These are phyloP conservation scores for Wickerhamomyces subpelliculosus DNA, from an alignment of 805 yeast genomes.

Conservation along the genomic window DNA sequence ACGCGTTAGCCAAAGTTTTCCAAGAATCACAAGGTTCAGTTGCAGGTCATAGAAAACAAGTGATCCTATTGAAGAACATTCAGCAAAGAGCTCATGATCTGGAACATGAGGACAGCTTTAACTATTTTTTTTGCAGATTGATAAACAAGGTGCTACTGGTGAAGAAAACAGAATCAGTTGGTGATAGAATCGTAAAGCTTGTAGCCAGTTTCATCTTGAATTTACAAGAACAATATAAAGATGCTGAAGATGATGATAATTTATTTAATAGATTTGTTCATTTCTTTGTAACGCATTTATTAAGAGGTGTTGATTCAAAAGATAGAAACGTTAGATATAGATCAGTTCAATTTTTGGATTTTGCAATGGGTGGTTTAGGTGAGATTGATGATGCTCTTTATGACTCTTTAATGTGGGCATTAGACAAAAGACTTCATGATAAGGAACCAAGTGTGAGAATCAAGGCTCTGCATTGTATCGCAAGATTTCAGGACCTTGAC, in stretches of 20 bases:
- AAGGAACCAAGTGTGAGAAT: constrained; percentile 72
- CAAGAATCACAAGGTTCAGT: constrained; percentile 72
- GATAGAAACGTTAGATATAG: constrained; percentile 75
- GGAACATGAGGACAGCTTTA: constrained; percentile 52
- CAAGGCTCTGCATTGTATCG: constrained; percentile 76
- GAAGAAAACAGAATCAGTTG: constrained; percentile 63
- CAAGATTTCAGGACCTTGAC: constrained; percentile 61
- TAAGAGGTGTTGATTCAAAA: constrained; percentile 73
- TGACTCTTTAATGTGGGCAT: constrained; percentile 50
- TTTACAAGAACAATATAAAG: constrained; percentile 26
- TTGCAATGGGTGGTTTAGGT: constrained; percentile 61
- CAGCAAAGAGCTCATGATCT: constrained; percentile 48
- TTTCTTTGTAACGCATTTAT: constrained; percentile 53
- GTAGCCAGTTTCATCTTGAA: constrained; percentile 51
- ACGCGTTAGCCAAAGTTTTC: constrained; percentile 58
- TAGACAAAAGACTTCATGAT: constrained; percentile 61
- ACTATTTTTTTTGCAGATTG: constrained; percentile 49
- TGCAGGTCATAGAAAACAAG: constrained; percentile 73
- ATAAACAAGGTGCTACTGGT: constrained; percentile 60
- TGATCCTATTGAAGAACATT: constrained; percentile 52
- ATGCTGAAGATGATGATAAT: constrained; percentile 32
- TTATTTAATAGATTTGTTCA: constrained; percentile 49
- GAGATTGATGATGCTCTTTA: constrained; percentile 72
- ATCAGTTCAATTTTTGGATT: constrained; percentile 68
- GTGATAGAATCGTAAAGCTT: constrained; percentile 71